Evolutionary conservation across 805 yeast genomes (phyloP), one percentile per base, ranked within the genome.

Genomic region (Myxozyma neotropica): DNA sequence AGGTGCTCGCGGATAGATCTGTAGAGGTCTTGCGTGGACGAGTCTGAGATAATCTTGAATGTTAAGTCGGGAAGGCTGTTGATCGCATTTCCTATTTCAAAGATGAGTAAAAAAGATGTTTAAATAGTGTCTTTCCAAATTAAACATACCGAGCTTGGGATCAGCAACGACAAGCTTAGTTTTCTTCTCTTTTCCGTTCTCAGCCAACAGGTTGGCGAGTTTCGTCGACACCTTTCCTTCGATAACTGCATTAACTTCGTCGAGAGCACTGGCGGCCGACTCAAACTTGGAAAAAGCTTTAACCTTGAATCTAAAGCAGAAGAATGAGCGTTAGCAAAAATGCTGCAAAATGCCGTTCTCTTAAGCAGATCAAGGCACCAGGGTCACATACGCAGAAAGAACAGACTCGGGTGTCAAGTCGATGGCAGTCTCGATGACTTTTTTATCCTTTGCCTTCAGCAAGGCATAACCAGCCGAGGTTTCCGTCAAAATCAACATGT

Each of bases 381-480:
- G 26, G 15, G 31, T 42, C 46, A 61, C 65, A 42, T 55, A 63
- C 67, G 66, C 60, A 24, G 67, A 51, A 24, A 64, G 43, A n/a
- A 64, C 55, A 21, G 55, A 42, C 51, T 60, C 67, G 43, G 64
- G 61, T 6, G 58, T 58, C 53, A 63, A 53, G 31, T 63, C 64
- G 59, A 84, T 74, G 56, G 87, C 75, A 26, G 94, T 85, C 80
- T 92, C 93, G 83, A 93, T 87, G 71, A 94, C 87, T 82, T 93
- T 93, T 81, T 94, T 94, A 82, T 94, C 98, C 66, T 96, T 87
- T 59, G 97, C 96, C 80, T 94, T 94, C 74, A 94, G 84, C 73
- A 94, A 83, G 73, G 99, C 99, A 76, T 94, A 94, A 73, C 99
- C 99, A 54, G 99, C 99, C 66, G 99, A 89, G 67, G 99, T 94